Conservation (phyloP, 192 early-diverging fungal species). For the Coemansia sp. region DNA sequence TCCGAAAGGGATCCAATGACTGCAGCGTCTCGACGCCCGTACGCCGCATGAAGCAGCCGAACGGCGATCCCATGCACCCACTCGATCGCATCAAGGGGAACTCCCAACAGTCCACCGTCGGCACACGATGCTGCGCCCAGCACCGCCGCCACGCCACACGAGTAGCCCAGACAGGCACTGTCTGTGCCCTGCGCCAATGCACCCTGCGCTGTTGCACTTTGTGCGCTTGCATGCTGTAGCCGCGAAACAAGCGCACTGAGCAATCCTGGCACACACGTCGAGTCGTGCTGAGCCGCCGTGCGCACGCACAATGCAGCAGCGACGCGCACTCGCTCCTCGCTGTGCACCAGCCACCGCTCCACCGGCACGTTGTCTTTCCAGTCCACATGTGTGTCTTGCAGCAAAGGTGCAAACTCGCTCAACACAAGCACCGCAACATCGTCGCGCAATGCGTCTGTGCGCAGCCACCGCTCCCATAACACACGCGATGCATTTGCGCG, state of each 20-base stretch:
- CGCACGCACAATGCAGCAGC: slow-evolving; percentile 71
- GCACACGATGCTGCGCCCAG: slow-evolving; percentile 51
- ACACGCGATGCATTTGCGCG: slow-evolving; percentile 15
- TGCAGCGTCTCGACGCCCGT: slow-evolving; percentile 4
- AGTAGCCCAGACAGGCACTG: slow-evolving; percentile 57
- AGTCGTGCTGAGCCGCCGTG: slow-evolving; percentile 30
- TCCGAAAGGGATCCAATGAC: slow-evolving; percentile 11
- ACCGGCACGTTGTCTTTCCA: slow-evolving; percentile 60
- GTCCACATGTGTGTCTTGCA: background rate
- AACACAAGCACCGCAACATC: slow-evolving; percentile 57
- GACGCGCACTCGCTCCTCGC: slow-evolving; percentile 71
- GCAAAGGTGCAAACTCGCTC: background rate
- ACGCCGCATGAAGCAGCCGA: slow-evolving; percentile 67
- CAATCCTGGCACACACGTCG: slow-evolving; percentile 36
- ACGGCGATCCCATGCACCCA: slow-evolving; percentile 75
- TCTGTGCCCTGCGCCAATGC: background rate
- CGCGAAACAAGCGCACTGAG: slow-evolving; percentile 65
- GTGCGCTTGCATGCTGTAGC: slow-evolving; percentile 68
- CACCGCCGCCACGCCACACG: slow-evolving; percentile 64
- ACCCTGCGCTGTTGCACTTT: slow-evolving; percentile 25
- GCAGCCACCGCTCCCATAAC: slow-evolving; percentile 6
- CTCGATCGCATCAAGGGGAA: slow-evolving; percentile 75
- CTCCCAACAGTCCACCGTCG: background rate
- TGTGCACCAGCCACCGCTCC: slow-evolving; percentile 65
- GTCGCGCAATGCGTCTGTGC: background rate